Evolutionary conservation across 2,329 filamentous ascomycete species (phyloP), one percentile per base, ranked within the genome.

Genomic region (Sordariomycetes sp.): DNA sequence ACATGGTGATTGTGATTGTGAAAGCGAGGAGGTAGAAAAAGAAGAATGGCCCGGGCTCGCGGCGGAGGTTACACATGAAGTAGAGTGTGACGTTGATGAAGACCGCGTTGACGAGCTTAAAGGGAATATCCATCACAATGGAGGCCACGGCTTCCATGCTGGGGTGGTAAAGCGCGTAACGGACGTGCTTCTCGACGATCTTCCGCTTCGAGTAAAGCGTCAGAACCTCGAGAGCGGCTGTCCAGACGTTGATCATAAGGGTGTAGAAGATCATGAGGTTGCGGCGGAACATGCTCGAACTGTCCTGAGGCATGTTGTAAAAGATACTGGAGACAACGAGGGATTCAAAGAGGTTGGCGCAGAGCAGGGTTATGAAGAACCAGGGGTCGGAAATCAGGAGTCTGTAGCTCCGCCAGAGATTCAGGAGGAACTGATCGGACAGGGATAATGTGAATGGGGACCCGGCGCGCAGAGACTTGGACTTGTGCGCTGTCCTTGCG

Each of bases 1-100:
- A 84, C 81, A 86, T 86, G 55, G 76, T 74, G 60, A 87, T 64
- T 0, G 79, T 84, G 10, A 77, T 75, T 34, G 74, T 66, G 65
- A 86, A 81, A 1, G 77, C 79, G 62, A 85, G 74, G 35, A 87
- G 68, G 42, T 82, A 68, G 71, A 84, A 87, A 64, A 84, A 78
- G 69, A 87, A 87, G 70, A 86, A 87, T 0, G 78, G 67, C 10
- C 77, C 78, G 1, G 82, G 72, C 59, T 77, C 76, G 55, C 82
- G 73, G 22, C 66, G 60, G 1, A 72, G 63, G 6, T 68, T 67
- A 28, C 69, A 62, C 63, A 76, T 61, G 62, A 74, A 75, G 64
- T 76, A 76, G 1, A 74, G 57, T 24, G 68, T 69, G 1, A 73
- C 53, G 59, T 74, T 72, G 65, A 74, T 73, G 1, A 62, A 59